A percentile compares a stretch with the other conserved stretches of the same genome.
phyloP scores from a whole-genome alignment of 2,329 filamentous ascomycete genomes.

The Hymenoscyphus fraxineus region DNA sequence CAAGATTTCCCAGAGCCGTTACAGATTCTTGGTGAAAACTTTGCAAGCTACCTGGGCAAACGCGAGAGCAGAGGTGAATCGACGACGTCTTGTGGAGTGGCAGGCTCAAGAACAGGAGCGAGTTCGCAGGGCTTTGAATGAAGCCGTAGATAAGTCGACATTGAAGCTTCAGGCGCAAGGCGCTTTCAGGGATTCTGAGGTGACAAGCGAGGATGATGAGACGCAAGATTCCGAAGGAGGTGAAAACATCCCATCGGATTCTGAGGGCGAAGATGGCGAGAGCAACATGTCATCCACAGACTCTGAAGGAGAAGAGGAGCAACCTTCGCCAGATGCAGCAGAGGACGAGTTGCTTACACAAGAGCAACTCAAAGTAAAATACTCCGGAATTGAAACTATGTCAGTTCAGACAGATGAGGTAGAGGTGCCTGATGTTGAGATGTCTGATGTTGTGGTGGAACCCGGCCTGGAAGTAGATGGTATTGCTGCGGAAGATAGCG shows the following conservation, averaged over 20 bases:
- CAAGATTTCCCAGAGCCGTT: slow-evolving; percentile 62
- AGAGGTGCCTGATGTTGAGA: slow-evolving; percentile 28
- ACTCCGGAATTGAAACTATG: slow-evolving; percentile 56
- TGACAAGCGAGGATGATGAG: slow-evolving; percentile 40
- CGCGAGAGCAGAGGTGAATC: slow-evolving; percentile 58
- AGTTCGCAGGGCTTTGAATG: slow-evolving; percentile 66
- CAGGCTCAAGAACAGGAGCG: slow-evolving; percentile 61
- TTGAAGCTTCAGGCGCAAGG: slow-evolving; percentile 63
- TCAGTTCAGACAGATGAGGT: slow-evolving; percentile 32
- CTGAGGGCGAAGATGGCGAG: slow-evolving; percentile 42
- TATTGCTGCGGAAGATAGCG: slow-evolving; percentile 45
- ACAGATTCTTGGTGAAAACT: slow-evolving; percentile 64
- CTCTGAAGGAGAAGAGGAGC: slow-evolving; percentile 54
- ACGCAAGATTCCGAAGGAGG: slow-evolving; percentile 35
- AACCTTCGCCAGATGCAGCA: slow-evolving; percentile 42
- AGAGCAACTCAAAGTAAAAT: slow-evolving; percentile 66
- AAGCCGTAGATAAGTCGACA: slow-evolving; percentile 69
- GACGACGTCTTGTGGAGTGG: slow-evolving; percentile 57
- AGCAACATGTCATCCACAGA: slow-evolving; percentile 62
- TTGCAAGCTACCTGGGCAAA: slow-evolving; percentile 61
- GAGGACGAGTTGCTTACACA: slow-evolving; percentile 65
- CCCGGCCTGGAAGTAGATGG: slow-evolving; percentile 10
- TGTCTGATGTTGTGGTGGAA: slow-evolving; percentile 28
- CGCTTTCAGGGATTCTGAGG: slow-evolving; percentile 50
- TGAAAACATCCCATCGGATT: slow-evolving; percentile 35